phyloP scores from a whole-genome alignment of 208 protist genomes.

The Trypanosoma caninum region DNA sequence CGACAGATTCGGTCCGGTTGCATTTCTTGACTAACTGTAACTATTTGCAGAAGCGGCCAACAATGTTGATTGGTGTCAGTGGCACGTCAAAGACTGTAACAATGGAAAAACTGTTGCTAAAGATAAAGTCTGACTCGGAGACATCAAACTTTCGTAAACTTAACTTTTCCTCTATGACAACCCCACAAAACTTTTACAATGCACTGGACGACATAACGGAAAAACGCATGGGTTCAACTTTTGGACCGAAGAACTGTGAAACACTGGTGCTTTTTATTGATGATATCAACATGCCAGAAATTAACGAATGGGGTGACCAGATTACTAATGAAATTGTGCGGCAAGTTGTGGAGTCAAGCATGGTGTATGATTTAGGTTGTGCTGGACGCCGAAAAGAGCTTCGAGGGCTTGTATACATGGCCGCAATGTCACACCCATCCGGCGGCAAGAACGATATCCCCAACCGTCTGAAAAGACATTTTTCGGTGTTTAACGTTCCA shows the following conservation, averaged over 20 bases:
- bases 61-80: conserved; percentile 91
- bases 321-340: conserved; percentile 96
- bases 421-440: conserved; percentile 96
- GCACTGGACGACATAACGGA: conserved; percentile 93
- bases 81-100: conserved; percentile 96
- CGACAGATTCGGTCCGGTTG: conserved; percentile 94
- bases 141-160: conserved; percentile 91
- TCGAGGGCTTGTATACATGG: conserved; percentile 94
- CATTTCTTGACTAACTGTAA: conserved; percentile 92
- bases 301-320: conserved; percentile 95
- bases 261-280: conserved; percentile 93
- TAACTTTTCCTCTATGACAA: conserved; percentile 94
- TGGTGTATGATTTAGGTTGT: conserved; percentile 86
- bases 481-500: conserved; percentile 96
- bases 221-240: conserved; percentile 94
- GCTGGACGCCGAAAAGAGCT: conserved; percentile 94
- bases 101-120: conserved; percentile 89
- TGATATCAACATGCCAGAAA: conserved; percentile 96
- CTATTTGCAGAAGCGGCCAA: conserved; percentile 78
- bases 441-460: conserved; percentile 99
- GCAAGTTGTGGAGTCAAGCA: conserved; percentile 88
- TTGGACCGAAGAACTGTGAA: conserved; percentile 93
- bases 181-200: conserved; percentile 91
- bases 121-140: conserved; percentile 70
- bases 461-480: conserved; percentile 96